These are phyloP conservation scores for Hyphopichia khmerensis DNA, from an alignment of 1,139 yeast genomes.

Conservation along the genomic window DNA sequence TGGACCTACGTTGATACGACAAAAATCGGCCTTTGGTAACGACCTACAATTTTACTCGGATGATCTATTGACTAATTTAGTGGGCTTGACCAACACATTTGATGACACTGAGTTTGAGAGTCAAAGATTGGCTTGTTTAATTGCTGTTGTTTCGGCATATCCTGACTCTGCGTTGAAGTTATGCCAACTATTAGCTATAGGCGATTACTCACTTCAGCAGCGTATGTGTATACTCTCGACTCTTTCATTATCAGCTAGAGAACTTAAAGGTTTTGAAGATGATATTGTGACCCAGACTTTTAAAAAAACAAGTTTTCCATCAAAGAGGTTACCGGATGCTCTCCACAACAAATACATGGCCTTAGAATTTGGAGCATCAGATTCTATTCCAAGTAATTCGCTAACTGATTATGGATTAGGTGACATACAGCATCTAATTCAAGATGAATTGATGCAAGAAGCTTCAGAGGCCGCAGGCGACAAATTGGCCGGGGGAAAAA, in stretches of 20 bases:
- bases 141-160: constrained; percentile 51
- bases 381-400: constrained; percentile 1
- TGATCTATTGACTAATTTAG: constrained; percentile 42
- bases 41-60: constrained; percentile 53
- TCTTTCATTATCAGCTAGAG: constrained; percentile 58
- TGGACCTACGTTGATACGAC: constrained; percentile 57
- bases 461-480: constrained; percentile 43
- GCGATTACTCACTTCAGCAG: constrained; percentile 68
- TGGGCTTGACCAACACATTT: constrained; percentile 50
- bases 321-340: constrained; percentile 46
- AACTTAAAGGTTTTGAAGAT: constrained; percentile 58
- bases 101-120: constrained; percentile 52
- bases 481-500: constrained; percentile 44
- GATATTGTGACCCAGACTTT: constrained; percentile 36
- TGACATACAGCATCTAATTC: constrained; percentile 16
- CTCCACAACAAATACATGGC: constrained; percentile 40
- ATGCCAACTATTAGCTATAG: constrained; percentile 45
- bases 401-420: constrained; percentile 2
- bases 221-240: constrained; percentile 55
- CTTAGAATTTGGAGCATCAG: constrained; percentile 10
- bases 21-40: constrained; percentile 50
- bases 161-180: constrained; percentile 42
- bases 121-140: constrained; percentile 47
- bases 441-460: constrained; percentile 33
- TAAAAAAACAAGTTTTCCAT: constrained; percentile 27